Evolutionary conservation across 805 yeast genomes (phyloP), one percentile per base, ranked within the genome.

Genomic region (Candida multigemmis): DNA sequence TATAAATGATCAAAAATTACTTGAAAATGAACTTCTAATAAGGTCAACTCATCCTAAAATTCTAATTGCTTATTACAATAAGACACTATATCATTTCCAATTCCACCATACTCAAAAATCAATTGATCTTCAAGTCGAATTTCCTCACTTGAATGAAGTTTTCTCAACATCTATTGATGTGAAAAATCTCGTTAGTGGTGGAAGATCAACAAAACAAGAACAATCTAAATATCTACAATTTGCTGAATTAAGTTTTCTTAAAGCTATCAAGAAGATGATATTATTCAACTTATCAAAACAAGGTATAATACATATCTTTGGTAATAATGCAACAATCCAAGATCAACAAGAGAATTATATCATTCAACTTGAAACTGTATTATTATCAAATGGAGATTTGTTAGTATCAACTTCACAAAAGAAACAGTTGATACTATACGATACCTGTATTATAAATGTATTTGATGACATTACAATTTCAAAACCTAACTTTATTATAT

Each of bases 21-120:
- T 62, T 5, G 67, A 61, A 31, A 35, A 58, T 22, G 68, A 62
- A 33, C 42, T 62, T 12, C 35, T 34, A 23, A 55, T 60, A 27
- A 47, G 68, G 21, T 38, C 45, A 33, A 38, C 44, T 14, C 38
- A 56, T 28, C 68, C 68, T 9, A 43, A 46, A 26, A 48, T 56
- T n/a, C 44, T 62, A 12, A 26, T 60, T 12, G 52, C 65, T 5
- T 62, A 62, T 38, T 60, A 59, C 40, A 60, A 60, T 37, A 61
- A 62, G 31, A 43, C 49, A 19, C 38, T 62, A 9, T 61, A 51
- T 40, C 43, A 48, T 31, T 61, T 61, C 30, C 40, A 42, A 12
- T 44, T 61, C 26, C 51, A 46, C 14, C 55, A 55, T 28, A 36
- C 37, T 31, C 31, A 38, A 2, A 31, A 34, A 6, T 16, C 19